Evolutionary conservation across 257 asterid species (phyloP).

Genomic region (Rauvolfia tetraphylla): DNA sequence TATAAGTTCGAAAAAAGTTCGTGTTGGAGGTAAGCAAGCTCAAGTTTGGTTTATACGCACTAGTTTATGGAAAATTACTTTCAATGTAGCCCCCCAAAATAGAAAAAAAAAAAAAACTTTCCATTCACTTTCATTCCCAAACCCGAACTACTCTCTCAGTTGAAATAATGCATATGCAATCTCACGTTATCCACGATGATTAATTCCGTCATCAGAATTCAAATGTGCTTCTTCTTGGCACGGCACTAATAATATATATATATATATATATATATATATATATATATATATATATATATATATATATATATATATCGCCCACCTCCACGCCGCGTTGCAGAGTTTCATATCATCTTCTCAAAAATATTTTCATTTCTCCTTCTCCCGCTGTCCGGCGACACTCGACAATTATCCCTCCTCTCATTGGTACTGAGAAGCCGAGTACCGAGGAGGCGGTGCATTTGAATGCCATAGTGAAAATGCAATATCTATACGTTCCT

Average conservation of each 20-base stretch:
- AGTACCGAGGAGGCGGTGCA: neutral
- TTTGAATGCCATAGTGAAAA: constrained; percentile 17
- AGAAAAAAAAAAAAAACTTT: too few relatives aligned
- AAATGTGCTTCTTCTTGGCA: too few relatives aligned
- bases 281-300: too few relatives aligned
- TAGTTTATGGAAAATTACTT: too few relatives aligned
- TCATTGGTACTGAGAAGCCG: neutral
- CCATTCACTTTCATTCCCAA: too few relatives aligned
- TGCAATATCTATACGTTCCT: constrained; percentile 39
- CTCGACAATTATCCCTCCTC: neutral
- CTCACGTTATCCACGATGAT: neutral
- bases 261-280: too few relatives aligned
- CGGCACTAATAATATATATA: too few relatives aligned
- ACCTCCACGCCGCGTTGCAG: neutral
- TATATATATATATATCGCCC: neutral
- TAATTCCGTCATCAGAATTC: neutral
- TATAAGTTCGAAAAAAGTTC: too few relatives aligned
- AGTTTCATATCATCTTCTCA: neutral
- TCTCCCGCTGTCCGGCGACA: neutral
- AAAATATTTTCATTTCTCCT: neutral
- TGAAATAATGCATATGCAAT: neutral
- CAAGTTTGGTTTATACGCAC: too few relatives aligned
- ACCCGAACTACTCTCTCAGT: too few relatives aligned
- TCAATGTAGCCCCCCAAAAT: too few relatives aligned
- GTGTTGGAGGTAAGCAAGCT: too few relatives aligned